Conservation (phyloP, 2,329 filamentous ascomycete species). For the Metarhizium brunneum region DNA sequence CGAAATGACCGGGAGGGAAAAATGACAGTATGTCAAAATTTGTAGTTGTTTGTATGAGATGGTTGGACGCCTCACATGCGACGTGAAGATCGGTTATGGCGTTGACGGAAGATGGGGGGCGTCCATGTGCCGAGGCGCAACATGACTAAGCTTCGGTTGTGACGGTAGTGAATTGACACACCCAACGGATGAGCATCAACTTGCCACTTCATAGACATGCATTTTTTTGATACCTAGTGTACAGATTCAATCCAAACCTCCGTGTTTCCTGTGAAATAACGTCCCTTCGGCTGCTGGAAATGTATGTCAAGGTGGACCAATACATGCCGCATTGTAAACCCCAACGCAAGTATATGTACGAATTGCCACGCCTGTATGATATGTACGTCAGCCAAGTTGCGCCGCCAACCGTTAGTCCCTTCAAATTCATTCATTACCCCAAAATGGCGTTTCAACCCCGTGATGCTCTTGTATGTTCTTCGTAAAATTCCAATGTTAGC, state of each 20-base stretch:
- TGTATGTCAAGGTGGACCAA: background rate
- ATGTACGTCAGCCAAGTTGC: background rate
- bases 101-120: background rate
- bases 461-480: constrained; percentile 39
- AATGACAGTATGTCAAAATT: background rate
- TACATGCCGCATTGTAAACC: background rate
- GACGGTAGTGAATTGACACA: background rate
- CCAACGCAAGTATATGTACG: background rate
- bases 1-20: background rate
- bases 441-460: background rate
- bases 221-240: background rate
- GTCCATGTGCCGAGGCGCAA: background rate
- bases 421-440: background rate
- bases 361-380: background rate
- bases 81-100: background rate
- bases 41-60: background rate
- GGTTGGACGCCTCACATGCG: background rate
- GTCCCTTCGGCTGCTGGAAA: background rate
- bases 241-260: background rate
- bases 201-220: too few species aligned
- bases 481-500: constrained; percentile 87
- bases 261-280: background rate
- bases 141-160: background rate
- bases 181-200: background rate
- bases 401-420: background rate